Conservation (phyloP, 176 grass and related monocot species). For the Aegilops bicornis region DNA sequence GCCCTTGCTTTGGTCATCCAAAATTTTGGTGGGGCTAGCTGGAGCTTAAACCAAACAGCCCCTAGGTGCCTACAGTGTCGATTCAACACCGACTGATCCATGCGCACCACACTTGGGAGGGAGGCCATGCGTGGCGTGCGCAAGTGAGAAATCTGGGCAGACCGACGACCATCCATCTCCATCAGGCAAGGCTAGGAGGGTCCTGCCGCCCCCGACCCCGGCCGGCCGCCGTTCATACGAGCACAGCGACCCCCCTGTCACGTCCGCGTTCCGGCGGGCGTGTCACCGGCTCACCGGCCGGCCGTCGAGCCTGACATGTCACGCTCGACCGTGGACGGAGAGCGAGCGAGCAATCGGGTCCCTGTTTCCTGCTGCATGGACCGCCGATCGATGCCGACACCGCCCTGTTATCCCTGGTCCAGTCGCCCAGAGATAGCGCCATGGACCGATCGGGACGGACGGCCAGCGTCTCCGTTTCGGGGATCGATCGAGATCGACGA, state of each 20-base stretch:
- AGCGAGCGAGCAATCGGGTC: not conserved
- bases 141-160: not conserved
- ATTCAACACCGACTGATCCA: too few relatives aligned
- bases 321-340: too few relatives aligned
- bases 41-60: too few relatives aligned
- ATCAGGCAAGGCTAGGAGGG: not conserved
- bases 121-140: not conserved
- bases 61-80: too few relatives aligned
- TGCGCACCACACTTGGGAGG: too few relatives aligned
- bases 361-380: not conserved
- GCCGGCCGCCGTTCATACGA: not conserved
- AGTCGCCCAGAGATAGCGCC: not conserved
- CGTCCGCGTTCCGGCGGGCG: not conserved
- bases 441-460: not conserved
- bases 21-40: too few relatives aligned
- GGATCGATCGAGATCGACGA: not conserved
- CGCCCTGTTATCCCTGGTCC: not conserved
- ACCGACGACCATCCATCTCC: not conserved
- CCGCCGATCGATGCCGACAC: not conserved
- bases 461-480: too few relatives aligned
- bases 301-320: not conserved
- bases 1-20: too few relatives aligned
- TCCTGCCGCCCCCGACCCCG: not conserved
- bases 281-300: not conserved
- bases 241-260: not conserved